These are phyloP conservation scores for Phytophthora cactorum DNA, from an alignment of 352 stramenopile genomes.

Conservation along the genomic window DNA sequence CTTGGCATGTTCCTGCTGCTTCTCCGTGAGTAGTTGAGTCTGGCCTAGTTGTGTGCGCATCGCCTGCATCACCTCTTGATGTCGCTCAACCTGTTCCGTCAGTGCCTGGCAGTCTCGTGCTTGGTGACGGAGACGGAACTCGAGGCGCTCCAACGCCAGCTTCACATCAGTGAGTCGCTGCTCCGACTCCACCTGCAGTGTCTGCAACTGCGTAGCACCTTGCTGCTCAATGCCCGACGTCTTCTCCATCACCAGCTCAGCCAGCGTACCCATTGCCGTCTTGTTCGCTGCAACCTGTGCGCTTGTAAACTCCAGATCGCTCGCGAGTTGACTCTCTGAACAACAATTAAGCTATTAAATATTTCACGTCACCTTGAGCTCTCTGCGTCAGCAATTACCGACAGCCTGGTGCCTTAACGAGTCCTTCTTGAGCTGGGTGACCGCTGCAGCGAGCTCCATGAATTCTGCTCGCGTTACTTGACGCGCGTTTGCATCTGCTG, in stretches of 20 bases:
- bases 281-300: constrained; percentile 59
- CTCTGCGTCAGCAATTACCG: constrained; percentile 34
- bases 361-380: neutral
- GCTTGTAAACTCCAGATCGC: constrained; percentile 51
- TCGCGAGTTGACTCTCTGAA: constrained; percentile 56
- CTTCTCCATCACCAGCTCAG: constrained; percentile 57
- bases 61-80: constrained; percentile 50
- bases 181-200: constrained; percentile 52
- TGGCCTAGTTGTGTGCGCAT: constrained; percentile 52
- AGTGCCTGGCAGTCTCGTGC: constrained; percentile 55
- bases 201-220: constrained; percentile 46
- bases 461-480: constrained; percentile 65
- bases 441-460: constrained; percentile 52
- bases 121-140: constrained; percentile 78
- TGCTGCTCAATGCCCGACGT: constrained; percentile 49
- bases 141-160: constrained; percentile 57
- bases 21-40: constrained; percentile 49
- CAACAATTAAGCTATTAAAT: neutral
- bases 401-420: constrained; percentile 37
- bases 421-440: constrained; percentile 62
- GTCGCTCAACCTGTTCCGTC: constrained; percentile 49
- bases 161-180: constrained; percentile 55
- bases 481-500: constrained; percentile 46
- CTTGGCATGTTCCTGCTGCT: constrained; percentile 55
- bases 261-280: constrained; percentile 45